Percentiles rank a stretch among this genome's conserved stretches.
Evolutionary conservation across 2,329 filamentous ascomycete species (phyloP).

Genomic region (Teratosphaeria nubilosa): DNA sequence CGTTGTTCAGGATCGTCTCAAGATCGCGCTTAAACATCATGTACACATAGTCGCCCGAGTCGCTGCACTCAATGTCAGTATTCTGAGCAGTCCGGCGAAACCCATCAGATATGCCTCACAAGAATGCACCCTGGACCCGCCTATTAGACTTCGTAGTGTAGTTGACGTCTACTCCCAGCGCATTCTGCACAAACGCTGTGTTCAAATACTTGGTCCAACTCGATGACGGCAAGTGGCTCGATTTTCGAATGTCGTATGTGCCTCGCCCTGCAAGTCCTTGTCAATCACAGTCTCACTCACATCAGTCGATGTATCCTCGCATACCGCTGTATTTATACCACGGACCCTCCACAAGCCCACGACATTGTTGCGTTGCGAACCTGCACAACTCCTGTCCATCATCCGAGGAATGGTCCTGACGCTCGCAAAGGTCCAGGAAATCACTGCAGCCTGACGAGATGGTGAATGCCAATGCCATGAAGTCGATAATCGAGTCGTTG

Average conservation of each 20-base stretch:
- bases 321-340: conserved; percentile 31
- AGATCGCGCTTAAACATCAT: conserved; percentile 42
- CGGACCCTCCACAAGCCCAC: conserved; percentile 34
- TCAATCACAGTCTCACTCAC: background rate
- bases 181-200: conserved; percentile 44
- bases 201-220: conserved; percentile 48
- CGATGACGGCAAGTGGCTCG: conserved; percentile 27
- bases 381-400: conserved; percentile 32
- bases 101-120: background rate
- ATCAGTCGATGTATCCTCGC: background rate
- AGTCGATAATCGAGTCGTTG: conserved; percentile 34
- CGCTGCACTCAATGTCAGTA: background rate
- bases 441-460: conserved; percentile 44
- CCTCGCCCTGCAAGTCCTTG: conserved; percentile 28
- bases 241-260: conserved; percentile 49
- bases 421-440: conserved; percentile 42
- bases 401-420: background rate
- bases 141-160: conserved; percentile 31
- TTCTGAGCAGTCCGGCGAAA: background rate
- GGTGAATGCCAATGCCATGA: conserved; percentile 36
- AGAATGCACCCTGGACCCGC: background rate
- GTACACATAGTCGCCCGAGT: conserved; percentile 49
- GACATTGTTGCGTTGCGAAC: conserved; percentile 38
- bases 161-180: conserved; percentile 50
- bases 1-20: conserved; percentile 31